Base-by-base conservation (phyloP, 169 alveolate genomes). In the Plasmodium coatneyi region DNA sequence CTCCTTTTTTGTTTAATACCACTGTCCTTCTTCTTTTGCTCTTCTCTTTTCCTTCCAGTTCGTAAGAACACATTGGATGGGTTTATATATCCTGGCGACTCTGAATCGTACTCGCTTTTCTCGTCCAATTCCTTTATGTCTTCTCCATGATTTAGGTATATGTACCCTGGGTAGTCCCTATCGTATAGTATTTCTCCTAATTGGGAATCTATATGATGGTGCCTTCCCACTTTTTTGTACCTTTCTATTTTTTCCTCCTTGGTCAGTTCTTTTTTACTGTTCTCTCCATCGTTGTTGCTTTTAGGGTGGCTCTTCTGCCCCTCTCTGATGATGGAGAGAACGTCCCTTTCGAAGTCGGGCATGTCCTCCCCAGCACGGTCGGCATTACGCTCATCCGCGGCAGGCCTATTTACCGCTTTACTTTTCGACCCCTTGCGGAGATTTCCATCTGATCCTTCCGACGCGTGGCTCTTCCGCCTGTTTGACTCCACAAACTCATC, bases 41-140 rank as follows among this genome's bases (percentile, higher is more conserved):
- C 72, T 83, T 95, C 97, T 82, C 97, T 81, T 60, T 95, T 92
- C 30, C 97, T 90, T 7, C 97, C 97, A 1, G 97, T 96, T 74
- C 97, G 86, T 76, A 92, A 95, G 39, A 91, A 95, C n/a, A 96
- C 92, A 82, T 96, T 95, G 22, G 54, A 84, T 16, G 97, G 97
- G 84, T 96, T 96, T 60, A 96, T 43, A 84, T 95, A 96, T 19
- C 95, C 92, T 46, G 97, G 97, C n/a, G 74, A 43, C 19, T 79
- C 89, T 9, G 94, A 89, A n/a, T 89, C 91, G 36, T 14, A 80
- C 82, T 89, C 94, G 52, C 83, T 79, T 25, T 80, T 78, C 34
- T 78, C 90, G 52, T 89, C 90, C 25, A 89, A 12, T 25, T 89
- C 94, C 60, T 89, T 80, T 89, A 89, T 10, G 22, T 89, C 82